Evolutionary conservation across 371 early-diverging fungal genomes (phyloP), one percentile per base, ranked within the genome.

Genomic region (Mucor mucedo): DNA sequence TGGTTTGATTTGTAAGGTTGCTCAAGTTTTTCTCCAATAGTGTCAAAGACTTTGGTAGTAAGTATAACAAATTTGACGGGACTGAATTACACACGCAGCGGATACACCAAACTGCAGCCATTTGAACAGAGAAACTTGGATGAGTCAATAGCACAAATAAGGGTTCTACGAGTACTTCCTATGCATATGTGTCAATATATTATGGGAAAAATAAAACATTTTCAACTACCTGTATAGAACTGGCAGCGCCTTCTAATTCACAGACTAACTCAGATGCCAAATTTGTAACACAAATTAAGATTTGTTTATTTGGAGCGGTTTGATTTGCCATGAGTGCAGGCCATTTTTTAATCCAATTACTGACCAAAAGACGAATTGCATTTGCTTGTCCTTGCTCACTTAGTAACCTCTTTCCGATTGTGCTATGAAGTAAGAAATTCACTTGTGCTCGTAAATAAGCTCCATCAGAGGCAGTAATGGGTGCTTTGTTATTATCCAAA

Each of bases 381-480:
- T 71, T 75, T 11, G 92, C 73, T 72, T 94, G 94, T 6, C 91
- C 94, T n/a, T 87, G 78, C 65, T 95, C 96, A 42, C 88, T 89
- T 52, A 95, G 63, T 41, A 90, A 73, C 41, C 80, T 66, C 21
- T 87, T 87, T 1, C 90, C 90, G 38, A 96, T 79, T 0, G 92
- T 89, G 44, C 89, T 84, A 2, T 93, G 87, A 21, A 96, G 75
- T 30, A 97, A 67, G 68, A 89, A 91, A 28, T 80, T 82, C 29
- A 87, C 84, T 39, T 90, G 78, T 32, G 86, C 86, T 8, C 93
- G 84, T 16, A 88, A 72, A 41, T 86, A 87, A 4, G 91, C 68
- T 4, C 78, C 70, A 4, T 93, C 93, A 3, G 81, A 84, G 2
- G 83, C 73, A 13, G 71, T 76, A 21, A 47, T 47, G 44, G 57